Conservation (phyloP, 305 asterid genomes). For the Stenogyne calaminthoides region DNA sequence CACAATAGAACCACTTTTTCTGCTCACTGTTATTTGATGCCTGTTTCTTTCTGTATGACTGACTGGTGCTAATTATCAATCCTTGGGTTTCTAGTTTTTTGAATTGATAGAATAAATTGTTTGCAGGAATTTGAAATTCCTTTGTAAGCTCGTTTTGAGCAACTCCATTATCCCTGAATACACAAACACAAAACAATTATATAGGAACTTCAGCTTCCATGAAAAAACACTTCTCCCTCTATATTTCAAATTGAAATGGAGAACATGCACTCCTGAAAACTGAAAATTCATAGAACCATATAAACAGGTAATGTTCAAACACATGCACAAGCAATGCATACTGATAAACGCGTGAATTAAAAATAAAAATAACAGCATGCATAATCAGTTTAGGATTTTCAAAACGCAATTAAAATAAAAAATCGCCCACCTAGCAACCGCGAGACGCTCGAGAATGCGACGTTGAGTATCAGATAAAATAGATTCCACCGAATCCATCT, state of each 20-base stretch:
- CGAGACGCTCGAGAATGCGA: slow-evolving; percentile 67
- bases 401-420: neutral
- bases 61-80: slow-evolving; percentile 76
- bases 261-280: slow-evolving; percentile 14
- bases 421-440: slow-evolving; percentile 66
- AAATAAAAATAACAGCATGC: neutral
- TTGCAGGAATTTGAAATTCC: slow-evolving; percentile 67
- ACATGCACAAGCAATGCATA: neutral
- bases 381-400: neutral
- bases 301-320: neutral
- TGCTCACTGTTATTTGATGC: slow-evolving; percentile 42
- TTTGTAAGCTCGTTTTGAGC: slow-evolving; percentile 86
- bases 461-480: slow-evolving; percentile 52
- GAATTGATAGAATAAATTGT: slow-evolving; percentile 68
- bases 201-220: slow-evolving; percentile 15
- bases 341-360: neutral
- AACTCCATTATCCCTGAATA: slow-evolving; percentile 74
- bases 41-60: slow-evolving; percentile 68
- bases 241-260: slow-evolving; percentile 3
- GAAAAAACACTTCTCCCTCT: neutral
- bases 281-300: neutral
- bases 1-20: slow-evolving; percentile 49
- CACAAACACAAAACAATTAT: slow-evolving; percentile 14
- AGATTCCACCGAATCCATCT: slow-evolving; percentile 56
- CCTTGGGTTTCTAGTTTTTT: slow-evolving; percentile 83